Base-by-base conservation (phyloP, 73 alveolate species). In the Stentor coeruleus region DNA sequence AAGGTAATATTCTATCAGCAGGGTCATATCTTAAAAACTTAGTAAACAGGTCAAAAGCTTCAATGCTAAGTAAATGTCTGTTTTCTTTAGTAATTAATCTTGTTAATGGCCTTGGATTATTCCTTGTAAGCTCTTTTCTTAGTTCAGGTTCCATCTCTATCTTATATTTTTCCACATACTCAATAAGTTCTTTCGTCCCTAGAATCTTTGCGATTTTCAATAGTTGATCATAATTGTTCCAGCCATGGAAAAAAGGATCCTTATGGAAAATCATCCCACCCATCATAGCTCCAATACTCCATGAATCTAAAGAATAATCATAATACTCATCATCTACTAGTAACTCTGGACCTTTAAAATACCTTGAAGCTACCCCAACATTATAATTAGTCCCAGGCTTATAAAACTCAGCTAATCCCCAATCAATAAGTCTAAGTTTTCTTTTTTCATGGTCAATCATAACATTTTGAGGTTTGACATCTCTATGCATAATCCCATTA, bases 331-430 rank as follows among this genome's bases (percentile, higher is more conserved):
- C 83, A 58, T 91, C 98, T 4, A 96, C 98, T 39, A 95, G 90
- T 37, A 96, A 90, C 89, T 93, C 98, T 49, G 98, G 98, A 3
- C 99, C 99, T 85, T 96, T 96, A 90, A 95, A 96, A 89, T 96
- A 96, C 66, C 99, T 79, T 3, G 98, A 91, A 3, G 99, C 99
- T 14, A 96, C 94, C 84, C 99, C 85, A 40, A 96, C 99, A 85
- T 96, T 95, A 86, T 96, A 96, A 85, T 95, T 98, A 37, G 92
- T 84, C 14, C 93, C 95, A 6, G 96, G 96, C 74, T 89, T 97
- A 84, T 95, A 96, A 87, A 91, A 96, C 88, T 96, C 99, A n/a
- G 99, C 99, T 42, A 96, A 92, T 3, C 99, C 99, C 99, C 99
- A 96, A 85, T 96, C 99, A 81, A 96, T 96, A 20, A 96, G 87